Percentiles rank a stretch among this genome's conserved stretches.
Evolutionary conservation across 768 basidiomycete genomes (phyloP).

Genomic region (Termitomyces sp.): DNA sequence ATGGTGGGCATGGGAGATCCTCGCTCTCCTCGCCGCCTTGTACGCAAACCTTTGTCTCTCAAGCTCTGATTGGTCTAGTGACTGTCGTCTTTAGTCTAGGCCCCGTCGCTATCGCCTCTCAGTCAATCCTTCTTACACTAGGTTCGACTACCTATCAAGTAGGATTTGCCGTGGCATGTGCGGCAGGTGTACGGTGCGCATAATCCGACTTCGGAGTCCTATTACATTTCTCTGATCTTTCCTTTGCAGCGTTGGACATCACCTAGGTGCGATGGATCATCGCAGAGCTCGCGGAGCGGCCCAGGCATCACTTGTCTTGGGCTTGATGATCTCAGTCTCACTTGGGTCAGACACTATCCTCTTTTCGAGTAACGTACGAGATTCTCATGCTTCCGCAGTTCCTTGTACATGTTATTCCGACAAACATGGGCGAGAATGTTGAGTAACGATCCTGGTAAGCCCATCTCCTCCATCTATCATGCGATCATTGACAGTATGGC

Average conservation of each 20-base stretch:
- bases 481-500: background rate
- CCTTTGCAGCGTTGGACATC: background rate
- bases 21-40: background rate
- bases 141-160: background rate
- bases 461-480: accelerated
- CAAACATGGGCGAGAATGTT: background rate
- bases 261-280: background rate
- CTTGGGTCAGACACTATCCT: background rate
- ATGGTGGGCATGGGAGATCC: background rate
- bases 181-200: background rate
- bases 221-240: background rate
- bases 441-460: background rate
- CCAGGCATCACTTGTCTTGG: background rate
- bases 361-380: too few relatives aligned
- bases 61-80: background rate
- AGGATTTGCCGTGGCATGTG: background rate
- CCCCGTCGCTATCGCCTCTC: background rate
- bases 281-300: background rate
- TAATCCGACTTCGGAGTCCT: too few relatives aligned
- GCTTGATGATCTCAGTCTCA: background rate
- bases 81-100: background rate
- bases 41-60: too few relatives aligned
- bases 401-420: background rate
- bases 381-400: background rate
- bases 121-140: background rate